Evolutionary conservation across 2,329 filamentous ascomycete species (phyloP).

Genomic region (Hymenoscyphus linearis): DNA sequence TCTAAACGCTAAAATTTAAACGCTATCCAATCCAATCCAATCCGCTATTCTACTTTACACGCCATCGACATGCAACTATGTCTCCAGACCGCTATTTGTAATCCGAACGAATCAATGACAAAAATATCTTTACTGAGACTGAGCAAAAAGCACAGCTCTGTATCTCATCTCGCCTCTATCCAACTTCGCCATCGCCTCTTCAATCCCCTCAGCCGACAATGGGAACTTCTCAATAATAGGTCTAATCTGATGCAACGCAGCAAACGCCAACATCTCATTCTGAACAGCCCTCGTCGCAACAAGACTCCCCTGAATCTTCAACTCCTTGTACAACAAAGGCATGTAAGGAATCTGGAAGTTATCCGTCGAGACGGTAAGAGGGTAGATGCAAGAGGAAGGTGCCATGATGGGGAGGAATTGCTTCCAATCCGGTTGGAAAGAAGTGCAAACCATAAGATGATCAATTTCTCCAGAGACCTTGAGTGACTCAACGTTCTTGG

Average conservation of each 20-base stretch:
- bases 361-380: constrained; percentile 58
- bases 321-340: constrained; percentile 23
- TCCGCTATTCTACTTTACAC: not conserved
- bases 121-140: constrained; percentile 18
- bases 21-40: too few relatives aligned
- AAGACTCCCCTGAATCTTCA: constrained; percentile 28
- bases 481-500: constrained; percentile 33
- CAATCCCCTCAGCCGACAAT: constrained; percentile 47
- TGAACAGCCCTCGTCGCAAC: constrained; percentile 39
- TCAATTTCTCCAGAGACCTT: constrained; percentile 22
- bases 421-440: constrained; percentile 50
- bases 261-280: constrained; percentile 56
- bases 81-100: not conserved
- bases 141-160: constrained; percentile 37
- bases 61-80: not conserved
- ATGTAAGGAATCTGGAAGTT: constrained; percentile 29
- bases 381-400: constrained; percentile 54
- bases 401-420: constrained; percentile 57
- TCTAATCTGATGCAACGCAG: constrained; percentile 52
- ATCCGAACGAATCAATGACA: not conserved
- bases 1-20: too few relatives aligned
- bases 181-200: constrained; percentile 51
- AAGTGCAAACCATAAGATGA: constrained; percentile 30
- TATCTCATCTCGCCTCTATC: constrained; percentile 50
- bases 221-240: constrained; percentile 52